Conservation (phyloP, 228 moss, liverwort and hornwort species). For the Sphagnum fallax region DNA sequence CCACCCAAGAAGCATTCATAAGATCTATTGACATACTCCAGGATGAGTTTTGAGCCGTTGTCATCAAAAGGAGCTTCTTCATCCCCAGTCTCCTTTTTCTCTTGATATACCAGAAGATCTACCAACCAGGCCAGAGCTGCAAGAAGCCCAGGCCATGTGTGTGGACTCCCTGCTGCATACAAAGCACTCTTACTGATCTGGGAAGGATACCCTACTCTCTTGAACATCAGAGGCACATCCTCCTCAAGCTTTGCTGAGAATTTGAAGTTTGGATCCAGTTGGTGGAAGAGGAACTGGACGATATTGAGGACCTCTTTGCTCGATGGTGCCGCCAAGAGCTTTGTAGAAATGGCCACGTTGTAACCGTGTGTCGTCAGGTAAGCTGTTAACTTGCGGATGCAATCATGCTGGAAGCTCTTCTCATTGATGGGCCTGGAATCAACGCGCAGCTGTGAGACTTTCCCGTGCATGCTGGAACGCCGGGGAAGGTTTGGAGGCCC, state of each 20-base stretch:
- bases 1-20: constrained; percentile 57
- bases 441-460: constrained; percentile 33
- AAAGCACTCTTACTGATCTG: constrained; percentile 87
- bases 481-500: constrained; percentile 28
- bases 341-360: constrained; percentile 54
- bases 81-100: constrained; percentile 29
- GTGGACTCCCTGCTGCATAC: constrained; percentile 86
- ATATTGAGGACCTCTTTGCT: constrained; percentile 76
- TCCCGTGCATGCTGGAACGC: constrained; percentile 61
- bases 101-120: constrained; percentile 43
- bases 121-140: constrained; percentile 86
- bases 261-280: constrained; percentile 57
- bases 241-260: constrained; percentile 73
- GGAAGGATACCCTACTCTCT: constrained; percentile 78
- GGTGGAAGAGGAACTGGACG: constrained; percentile 74
- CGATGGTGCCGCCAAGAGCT: constrained; percentile 69
- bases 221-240: constrained; percentile 81
- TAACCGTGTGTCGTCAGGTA: constrained; percentile 67
- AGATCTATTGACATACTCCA: constrained; percentile 38
- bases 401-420: constrained; percentile 79
- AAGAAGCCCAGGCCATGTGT: constrained; percentile 91
- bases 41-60: constrained; percentile 13
- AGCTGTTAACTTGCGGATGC: constrained; percentile 56
- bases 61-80: constrained; percentile 25
- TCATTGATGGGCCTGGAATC: constrained; percentile 73